Conservation (phyloP, 164 flowering plant species). For the Stephania cephalantha region DNA sequence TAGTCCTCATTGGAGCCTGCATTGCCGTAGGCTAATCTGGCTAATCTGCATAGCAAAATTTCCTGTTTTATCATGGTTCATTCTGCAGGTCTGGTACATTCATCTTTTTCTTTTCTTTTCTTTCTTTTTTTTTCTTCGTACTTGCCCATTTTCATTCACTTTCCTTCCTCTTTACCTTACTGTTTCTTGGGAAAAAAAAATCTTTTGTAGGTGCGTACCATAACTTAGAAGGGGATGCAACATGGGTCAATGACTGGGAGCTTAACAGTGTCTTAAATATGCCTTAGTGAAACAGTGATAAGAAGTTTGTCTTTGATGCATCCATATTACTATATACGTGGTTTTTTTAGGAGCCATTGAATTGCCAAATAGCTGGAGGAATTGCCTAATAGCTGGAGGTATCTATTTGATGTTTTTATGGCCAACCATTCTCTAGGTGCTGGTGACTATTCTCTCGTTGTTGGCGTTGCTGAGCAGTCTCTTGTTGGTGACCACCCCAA, state of each 20-base stretch:
- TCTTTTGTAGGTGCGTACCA: conserved; percentile 6
- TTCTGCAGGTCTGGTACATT: conserved; percentile 1
- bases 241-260: not conserved
- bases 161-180: conserved; percentile 3
- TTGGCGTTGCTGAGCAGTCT: conserved; percentile 19
- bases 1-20: not conserved
- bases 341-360: conserved; percentile 15
- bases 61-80: not conserved
- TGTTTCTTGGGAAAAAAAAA: not conserved
- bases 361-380: conserved; percentile 9
- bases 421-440: conserved; percentile 27
- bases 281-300: not conserved
- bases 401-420: conserved; percentile 20
- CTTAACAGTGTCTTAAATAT: not conserved
- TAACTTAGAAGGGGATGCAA: conserved; percentile 1
- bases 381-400: conserved; percentile 3
- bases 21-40: not conserved
- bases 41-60: not conserved
- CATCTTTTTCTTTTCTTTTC: conserved; percentile 1
- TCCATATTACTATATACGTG: not conserved
- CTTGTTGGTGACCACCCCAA: conserved; percentile 21
- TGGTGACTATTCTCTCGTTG: conserved; percentile 22
- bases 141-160: not conserved
- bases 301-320: not conserved
- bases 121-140: not conserved